Evolutionary conservation across 2,329 filamentous ascomycete genomes (phyloP), one percentile per base, ranked within the genome.

Genomic region (Penicillium sp.): DNA sequence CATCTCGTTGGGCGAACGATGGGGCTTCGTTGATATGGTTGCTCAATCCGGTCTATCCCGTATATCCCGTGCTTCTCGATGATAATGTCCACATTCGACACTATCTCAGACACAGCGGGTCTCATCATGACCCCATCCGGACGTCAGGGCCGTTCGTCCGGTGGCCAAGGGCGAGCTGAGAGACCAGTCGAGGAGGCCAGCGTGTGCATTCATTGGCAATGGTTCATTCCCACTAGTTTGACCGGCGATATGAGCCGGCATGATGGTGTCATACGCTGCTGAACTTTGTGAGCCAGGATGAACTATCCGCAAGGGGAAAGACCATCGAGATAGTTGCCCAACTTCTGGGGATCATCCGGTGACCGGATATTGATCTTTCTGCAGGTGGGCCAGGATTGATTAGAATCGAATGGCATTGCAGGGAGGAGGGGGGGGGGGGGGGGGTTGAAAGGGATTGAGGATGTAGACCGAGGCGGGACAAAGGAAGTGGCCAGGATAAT

Each of bases 211-310:
- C 58, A 68, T 68, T 66, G 65, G 65, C 56, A 62, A 58, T 37
- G 19, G 47, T 6, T 9, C 28, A 10, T 28, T 38, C 35, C 51
- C 60, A 53, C 59, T 67, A 65, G 61, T 42, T 42, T n/a, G 19
- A 42, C 30, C 28, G 22, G 58, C 28, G 33, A 50, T 64, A 56
- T 59, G 50, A 50, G 15, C 40, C 49, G 30, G 44, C 38, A 49
- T 61, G 61, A 62, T 67, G 60, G 65, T 67, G 61, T 64, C 65
- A 67, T 67, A 61, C 59, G 61, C 30, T 35, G 22, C 12, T 33
- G 28, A 51, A 51, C 28, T 35, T 51, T 51, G 30, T 10, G 19
- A 35, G 47, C 47, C 47, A 51, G 47, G 47, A 51, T 33, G 28
- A 10, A 35, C 47, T 51, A 49, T 51, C 47, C 47, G 47, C 28